A percentile compares a stretch with the other conserved stretches of the same genome.
phyloP scores from a whole-genome alignment of 768 basidiomycete genomes.

The Calocera cornea region DNA sequence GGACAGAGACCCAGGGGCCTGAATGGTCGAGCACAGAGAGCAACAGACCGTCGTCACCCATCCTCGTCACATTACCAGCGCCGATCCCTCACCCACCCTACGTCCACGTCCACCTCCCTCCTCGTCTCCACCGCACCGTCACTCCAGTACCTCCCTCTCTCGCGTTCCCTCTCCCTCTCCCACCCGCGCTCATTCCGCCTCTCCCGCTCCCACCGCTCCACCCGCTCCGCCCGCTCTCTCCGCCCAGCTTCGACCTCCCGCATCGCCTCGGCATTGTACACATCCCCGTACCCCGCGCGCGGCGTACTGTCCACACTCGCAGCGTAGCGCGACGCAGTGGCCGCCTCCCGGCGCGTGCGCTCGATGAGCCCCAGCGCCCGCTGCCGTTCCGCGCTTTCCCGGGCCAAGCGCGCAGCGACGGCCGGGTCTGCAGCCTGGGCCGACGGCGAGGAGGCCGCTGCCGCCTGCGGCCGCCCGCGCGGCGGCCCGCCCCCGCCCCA shows the following conservation, averaged over 20 bases:
- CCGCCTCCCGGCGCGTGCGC: conserved; percentile 49
- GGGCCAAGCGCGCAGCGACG: conserved; percentile 45
- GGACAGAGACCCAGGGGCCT: too few relatives aligned
- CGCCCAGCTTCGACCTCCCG: conserved; percentile 35
- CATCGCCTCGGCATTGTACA: conserved; percentile 57
- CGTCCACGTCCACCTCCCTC: not conserved
- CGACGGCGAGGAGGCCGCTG: too few relatives aligned
- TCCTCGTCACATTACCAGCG: too few relatives aligned
- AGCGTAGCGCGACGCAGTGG: conserved; percentile 47
- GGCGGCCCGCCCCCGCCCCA: conserved; percentile 23
- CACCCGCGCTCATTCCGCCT: not conserved
- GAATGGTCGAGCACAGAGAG: too few relatives aligned
- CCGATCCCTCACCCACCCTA: not conserved
- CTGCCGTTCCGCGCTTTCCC: conserved; percentile 62
- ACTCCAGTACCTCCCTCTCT: conserved; percentile 1
- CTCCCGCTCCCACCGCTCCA: not conserved
- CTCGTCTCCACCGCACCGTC: not conserved
- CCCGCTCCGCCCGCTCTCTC: not conserved
- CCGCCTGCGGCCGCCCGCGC: conserved; percentile 32
- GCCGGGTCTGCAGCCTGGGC: conserved; percentile 30
- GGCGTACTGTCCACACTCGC: conserved; percentile 30
- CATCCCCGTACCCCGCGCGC: conserved; percentile 45
- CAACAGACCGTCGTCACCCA: too few relatives aligned
- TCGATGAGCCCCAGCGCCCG: conserved; percentile 59
- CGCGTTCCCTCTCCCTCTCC: not conserved